phyloP scores from a whole-genome alignment of 202 grass and related monocot species.

The Saccharum hybrid region DNA sequence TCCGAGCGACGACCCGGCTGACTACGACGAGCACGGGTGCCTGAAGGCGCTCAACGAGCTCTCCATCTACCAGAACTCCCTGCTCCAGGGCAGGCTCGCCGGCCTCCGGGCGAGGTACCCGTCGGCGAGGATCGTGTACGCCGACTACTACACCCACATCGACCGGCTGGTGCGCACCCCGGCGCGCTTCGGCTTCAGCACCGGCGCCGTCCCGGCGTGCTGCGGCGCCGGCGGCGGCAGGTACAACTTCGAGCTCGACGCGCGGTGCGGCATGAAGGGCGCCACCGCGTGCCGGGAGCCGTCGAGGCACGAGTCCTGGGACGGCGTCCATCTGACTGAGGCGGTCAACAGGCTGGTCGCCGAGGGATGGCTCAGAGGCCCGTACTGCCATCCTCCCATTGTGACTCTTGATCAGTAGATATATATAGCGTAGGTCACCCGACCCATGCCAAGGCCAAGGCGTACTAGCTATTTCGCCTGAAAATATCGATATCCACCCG shows the following conservation, averaged over 20 bases:
- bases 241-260: conserved; percentile 53
- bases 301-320: conserved; percentile 49
- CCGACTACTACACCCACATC: conserved; percentile 51
- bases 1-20: neutral
- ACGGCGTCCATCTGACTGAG: conserved; percentile 58
- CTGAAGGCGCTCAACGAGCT: conserved; percentile 49
- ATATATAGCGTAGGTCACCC: too few relatives aligned
- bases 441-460: too few relatives aligned
- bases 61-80: conserved; percentile 42
- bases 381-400: conserved; percentile 59
- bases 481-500: neutral
- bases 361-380: conserved; percentile 51
- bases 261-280: conserved; percentile 46
- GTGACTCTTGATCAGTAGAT: too few relatives aligned
- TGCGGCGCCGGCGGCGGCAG: conserved; percentile 44
- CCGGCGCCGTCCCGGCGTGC: conserved; percentile 15
- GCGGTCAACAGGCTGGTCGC: conserved; percentile 44
- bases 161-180: conserved; percentile 39
- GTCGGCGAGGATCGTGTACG: conserved; percentile 50
- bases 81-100: conserved; percentile 36
- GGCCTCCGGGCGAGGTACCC: conserved; percentile 31
- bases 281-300: conserved; percentile 42
- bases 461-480: neutral
- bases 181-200: conserved; percentile 36
- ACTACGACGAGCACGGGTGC: conserved; percentile 48